Conservation (phyloP, 192 early-diverging fungal genomes). For the Linderina pennispora region DNA sequence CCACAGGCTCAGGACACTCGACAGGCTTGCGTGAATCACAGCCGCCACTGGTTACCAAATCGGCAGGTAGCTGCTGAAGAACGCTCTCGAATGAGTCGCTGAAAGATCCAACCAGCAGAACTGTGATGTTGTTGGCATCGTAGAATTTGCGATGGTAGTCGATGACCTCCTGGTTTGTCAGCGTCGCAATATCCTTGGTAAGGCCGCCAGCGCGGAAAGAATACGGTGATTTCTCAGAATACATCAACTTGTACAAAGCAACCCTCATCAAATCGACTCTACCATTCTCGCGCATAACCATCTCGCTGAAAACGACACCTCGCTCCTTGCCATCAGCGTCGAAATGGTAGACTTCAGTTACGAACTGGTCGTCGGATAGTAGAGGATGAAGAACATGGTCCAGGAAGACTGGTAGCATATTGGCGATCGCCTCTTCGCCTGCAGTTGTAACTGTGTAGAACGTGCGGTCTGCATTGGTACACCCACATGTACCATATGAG, state of each 20-base stretch:
- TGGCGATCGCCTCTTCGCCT: slow-evolving; percentile 55
- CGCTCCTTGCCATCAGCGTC: slow-evolving; percentile 55
- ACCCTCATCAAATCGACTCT: too few relatives aligned
- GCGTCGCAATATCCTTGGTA: slow-evolving; percentile 56
- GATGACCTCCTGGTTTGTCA: slow-evolving; percentile 61
- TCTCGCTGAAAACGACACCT: slow-evolving; percentile 63
- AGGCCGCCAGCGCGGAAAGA: slow-evolving; percentile 64
- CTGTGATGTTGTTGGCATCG: slow-evolving; percentile 52
- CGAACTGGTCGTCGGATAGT: slow-evolving; percentile 54
- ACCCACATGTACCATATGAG: slow-evolving; percentile 56
- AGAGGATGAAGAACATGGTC: slow-evolving; percentile 66
- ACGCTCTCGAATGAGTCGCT: slow-evolving; percentile 22
- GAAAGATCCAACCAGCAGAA: slow-evolving; percentile 47
- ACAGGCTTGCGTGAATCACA: too few relatives aligned
- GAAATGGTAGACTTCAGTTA: slow-evolving; percentile 66
- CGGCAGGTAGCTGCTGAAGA: background rate
- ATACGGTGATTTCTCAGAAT: slow-evolving; percentile 46
- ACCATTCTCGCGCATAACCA: slow-evolving; percentile 65
- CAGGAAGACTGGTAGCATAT: slow-evolving; percentile 63
- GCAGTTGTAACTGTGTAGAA: slow-evolving; percentile 54
- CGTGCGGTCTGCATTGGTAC: slow-evolving; percentile 47
- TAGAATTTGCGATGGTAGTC: slow-evolving; percentile 64
- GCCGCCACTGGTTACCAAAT: slow-evolving; percentile 10
- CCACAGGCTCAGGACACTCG: too few relatives aligned
- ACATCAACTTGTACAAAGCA: slow-evolving; percentile 60